A percentile compares a stretch with the other conserved stretches of the same genome.
Evolutionary conservation across 2,329 filamentous ascomycete genomes (phyloP).

Genomic region (Ceratocystis harringtonii): DNA sequence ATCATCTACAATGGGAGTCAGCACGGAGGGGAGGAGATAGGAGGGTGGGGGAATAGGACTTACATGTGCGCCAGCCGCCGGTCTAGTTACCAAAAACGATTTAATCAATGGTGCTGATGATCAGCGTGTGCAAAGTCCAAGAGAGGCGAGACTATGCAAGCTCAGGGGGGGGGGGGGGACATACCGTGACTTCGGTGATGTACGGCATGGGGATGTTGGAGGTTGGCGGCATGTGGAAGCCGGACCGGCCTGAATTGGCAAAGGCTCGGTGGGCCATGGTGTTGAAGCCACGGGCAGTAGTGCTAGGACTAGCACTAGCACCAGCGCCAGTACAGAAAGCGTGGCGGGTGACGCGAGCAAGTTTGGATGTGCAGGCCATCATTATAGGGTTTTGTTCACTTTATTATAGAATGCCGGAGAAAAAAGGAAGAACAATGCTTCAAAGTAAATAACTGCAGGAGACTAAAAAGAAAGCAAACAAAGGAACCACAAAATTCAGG

Average conservation of each 20-base stretch:
- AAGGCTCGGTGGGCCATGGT: background rate
- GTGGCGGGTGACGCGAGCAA: background rate
- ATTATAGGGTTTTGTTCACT: no score
- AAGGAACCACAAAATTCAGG: background rate
- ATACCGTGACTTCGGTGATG: slow-evolving; percentile 41
- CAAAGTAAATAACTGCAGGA: background rate
- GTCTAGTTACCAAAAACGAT: slow-evolving; percentile 33
- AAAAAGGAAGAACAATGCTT: background rate
- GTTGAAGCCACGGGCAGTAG: background rate
- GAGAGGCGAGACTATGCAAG: background rate
- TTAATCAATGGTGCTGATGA: slow-evolving; percentile 21
- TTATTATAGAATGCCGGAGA: no score
- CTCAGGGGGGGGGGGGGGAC: slow-evolving; percentile 14
- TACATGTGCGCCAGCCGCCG: slow-evolving; percentile 65
- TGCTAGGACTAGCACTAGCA: no score
- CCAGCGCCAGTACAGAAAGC: background rate
- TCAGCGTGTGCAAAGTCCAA: background rate
- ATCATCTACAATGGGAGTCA: slow-evolving; percentile 29
- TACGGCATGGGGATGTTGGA: slow-evolving; percentile 42
- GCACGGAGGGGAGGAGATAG: background rate
- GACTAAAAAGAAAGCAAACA: background rate
- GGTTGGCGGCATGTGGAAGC: slow-evolving; percentile 21
- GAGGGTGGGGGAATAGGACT: slow-evolving; percentile 23
- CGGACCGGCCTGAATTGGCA: slow-evolving; percentile 17
- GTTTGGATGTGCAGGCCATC: background rate